These are phyloP conservation scores for Centella asiatica DNA, from an alignment of 129 eudicot species.

Conservation along the genomic window DNA sequence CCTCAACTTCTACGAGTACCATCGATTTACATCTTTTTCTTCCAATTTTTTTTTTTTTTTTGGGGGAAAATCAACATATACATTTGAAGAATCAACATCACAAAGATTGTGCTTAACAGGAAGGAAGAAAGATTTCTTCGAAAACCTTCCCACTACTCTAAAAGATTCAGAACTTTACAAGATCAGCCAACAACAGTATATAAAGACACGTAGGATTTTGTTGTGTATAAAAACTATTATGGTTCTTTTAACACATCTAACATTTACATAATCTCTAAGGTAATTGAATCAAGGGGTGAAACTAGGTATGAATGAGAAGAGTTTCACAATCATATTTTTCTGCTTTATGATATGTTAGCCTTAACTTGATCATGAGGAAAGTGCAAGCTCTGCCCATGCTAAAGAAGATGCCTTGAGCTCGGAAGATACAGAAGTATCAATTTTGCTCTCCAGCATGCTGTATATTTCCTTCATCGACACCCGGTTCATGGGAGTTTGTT, in stretches of 20 bases:
- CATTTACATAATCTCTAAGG: constrained; percentile 3
- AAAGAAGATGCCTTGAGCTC: constrained; percentile 75
- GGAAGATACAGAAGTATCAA: constrained; percentile 53
- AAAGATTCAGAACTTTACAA: neutral
- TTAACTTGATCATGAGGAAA: constrained; percentile 41
- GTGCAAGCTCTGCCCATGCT: constrained; percentile 94
- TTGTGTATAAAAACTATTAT: neutral
- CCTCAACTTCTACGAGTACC: too few species aligned
- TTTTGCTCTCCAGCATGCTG: constrained; percentile 53
- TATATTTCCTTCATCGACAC: constrained; percentile 56
- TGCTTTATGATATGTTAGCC: constrained; percentile 54
- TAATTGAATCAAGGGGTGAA: constrained; percentile 5
- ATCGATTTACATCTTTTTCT: too few species aligned
- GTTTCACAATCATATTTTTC: constrained; percentile 15
- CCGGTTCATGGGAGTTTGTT: constrained; percentile 28
- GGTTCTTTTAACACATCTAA: constrained; percentile 12
- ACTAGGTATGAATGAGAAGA: constrained; percentile 11
- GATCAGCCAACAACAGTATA: constrained; percentile 3
- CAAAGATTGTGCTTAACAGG: too few species aligned
- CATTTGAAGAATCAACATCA: too few species aligned
- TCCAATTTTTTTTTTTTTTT: too few species aligned
- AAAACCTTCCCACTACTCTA: neutral
- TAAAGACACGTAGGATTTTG: neutral
- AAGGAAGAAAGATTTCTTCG: too few species aligned
- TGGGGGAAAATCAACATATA: too few species aligned